These are phyloP conservation scores for Fulvia fulva DNA, from an alignment of 2,329 filamentous ascomycete genomes.

Conservation along the genomic window DNA sequence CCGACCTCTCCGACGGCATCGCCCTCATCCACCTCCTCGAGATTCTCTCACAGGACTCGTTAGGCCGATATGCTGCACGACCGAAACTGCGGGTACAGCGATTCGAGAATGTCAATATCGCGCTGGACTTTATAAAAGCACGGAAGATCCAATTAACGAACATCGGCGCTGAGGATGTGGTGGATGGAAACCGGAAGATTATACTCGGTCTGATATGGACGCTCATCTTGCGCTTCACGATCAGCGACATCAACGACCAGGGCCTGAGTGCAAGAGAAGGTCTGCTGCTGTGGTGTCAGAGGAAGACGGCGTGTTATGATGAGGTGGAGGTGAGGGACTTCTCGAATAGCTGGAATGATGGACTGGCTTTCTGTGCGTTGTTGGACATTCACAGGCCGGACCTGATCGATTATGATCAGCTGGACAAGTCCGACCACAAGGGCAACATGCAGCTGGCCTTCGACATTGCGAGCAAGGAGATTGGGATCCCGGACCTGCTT, in stretches of 20 bases:
- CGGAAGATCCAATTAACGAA: conserved; percentile 96
- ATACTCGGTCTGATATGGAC: conserved; percentile 98
- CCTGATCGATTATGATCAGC: conserved; percentile 89
- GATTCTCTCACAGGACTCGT: conserved; percentile 87
- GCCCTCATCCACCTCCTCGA: conserved; percentile 95
- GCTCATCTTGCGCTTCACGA: conserved; percentile 94
- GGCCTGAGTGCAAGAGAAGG: conserved; percentile 97
- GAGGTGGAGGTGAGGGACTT: conserved; percentile 96
- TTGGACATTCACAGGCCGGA: conserved; percentile 96
- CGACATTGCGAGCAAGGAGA: conserved; percentile 91
- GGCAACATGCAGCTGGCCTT: conserved; percentile 99
- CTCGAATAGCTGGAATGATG: conserved; percentile 94
- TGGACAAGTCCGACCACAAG: conserved; percentile 90
- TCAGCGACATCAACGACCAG: conserved; percentile 97
- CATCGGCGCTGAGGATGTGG: conserved; percentile 95
- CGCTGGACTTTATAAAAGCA: conserved; percentile 86
- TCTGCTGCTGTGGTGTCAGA: conserved; percentile 90
- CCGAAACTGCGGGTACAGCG: conserved; percentile 93
- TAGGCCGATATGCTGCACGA: conserved; percentile 93
- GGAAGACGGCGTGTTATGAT: conserved; percentile 97
- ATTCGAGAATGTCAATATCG: conserved; percentile 97
- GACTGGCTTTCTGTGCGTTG: conserved; percentile 90
- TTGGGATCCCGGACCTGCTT: conserved; percentile 90
- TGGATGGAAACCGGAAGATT: conserved; percentile 96
- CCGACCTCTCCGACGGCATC: conserved; percentile 89